Conservation (phyloP, 805 yeast species). For the Kodamaea nitidulidarum region DNA sequence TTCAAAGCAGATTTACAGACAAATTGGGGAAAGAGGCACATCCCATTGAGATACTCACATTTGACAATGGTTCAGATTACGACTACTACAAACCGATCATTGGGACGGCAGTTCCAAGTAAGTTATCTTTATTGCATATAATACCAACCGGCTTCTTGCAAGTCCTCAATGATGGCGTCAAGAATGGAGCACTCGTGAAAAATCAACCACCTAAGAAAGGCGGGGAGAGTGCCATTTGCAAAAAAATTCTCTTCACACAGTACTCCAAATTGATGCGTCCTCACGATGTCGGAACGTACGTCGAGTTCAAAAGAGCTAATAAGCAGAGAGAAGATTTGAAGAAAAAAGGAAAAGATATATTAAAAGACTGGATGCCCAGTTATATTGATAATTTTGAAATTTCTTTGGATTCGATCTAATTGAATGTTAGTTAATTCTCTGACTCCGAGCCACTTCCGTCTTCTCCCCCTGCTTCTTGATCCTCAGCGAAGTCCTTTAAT, state of each 20-base stretch:
- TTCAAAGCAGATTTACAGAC: constrained; percentile 16
- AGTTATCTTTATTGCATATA: constrained; percentile 27
- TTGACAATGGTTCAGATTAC: constrained; percentile 18
- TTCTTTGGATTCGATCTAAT: background rate
- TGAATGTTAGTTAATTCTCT: background rate
- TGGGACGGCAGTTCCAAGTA: constrained; percentile 22
- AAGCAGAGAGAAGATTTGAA: constrained; percentile 27
- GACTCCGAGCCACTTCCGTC: constrained; percentile 25
- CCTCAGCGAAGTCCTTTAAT: constrained; percentile 16
- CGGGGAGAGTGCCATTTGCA: constrained; percentile 41
- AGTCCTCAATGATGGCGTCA: constrained; percentile 55
- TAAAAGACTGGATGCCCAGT: constrained; percentile 48
- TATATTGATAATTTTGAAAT: constrained; percentile 39
- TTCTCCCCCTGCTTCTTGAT: constrained; percentile 27
- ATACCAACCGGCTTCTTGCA: constrained; percentile 24
- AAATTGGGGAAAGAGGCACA: constrained; percentile 16
- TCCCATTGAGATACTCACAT: constrained; percentile 20
- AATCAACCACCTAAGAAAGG: constrained; percentile 40
- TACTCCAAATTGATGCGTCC: background rate
- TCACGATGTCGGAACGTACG: constrained; percentile 7
- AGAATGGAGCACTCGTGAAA: constrained; percentile 52
- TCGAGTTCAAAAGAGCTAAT: constrained; percentile 17
- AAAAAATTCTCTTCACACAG: constrained; percentile 14
- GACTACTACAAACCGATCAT: constrained; percentile 20
- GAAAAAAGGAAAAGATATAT: constrained; percentile 19